Evolutionary conservation across 805 yeast genomes (phyloP).

Genomic region (Saturnispora halmiae): DNA sequence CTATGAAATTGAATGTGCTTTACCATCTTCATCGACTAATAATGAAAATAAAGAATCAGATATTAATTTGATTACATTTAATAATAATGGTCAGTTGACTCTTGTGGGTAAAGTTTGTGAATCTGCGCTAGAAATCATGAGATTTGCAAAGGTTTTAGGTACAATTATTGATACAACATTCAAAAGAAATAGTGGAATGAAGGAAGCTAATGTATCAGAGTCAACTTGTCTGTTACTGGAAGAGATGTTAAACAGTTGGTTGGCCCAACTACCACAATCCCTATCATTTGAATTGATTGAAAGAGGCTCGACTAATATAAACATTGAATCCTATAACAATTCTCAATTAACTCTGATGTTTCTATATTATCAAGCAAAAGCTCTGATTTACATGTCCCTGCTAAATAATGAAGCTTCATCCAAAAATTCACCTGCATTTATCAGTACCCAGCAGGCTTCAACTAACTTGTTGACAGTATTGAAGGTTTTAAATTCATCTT

Average conservation of each 20-base stretch:
- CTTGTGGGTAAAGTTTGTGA: constrained; percentile 64
- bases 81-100: constrained; percentile 46
- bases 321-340: constrained; percentile 29
- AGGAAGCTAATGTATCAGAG: constrained; percentile 25
- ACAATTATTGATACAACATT: constrained; percentile 62
- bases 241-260: constrained; percentile 70
- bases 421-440: constrained; percentile 45
- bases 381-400: constrained; percentile 57
- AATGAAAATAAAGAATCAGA: constrained; percentile 34
- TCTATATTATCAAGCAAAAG: constrained; percentile 52
- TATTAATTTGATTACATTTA: constrained; percentile 47
- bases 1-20: constrained; percentile 76
- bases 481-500: constrained; percentile 32
- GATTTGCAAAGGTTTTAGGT: constrained; percentile 66
- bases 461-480: constrained; percentile 48
- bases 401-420: constrained; percentile 36
- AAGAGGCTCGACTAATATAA: constrained; percentile 40
- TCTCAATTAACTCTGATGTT: constrained; percentile 47
- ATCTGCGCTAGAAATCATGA: constrained; percentile 54
- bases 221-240: constrained; percentile 36
- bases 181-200: constrained; percentile 38
- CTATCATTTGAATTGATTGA: constrained; percentile 54
- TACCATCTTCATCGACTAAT: constrained; percentile 46
- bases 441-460: constrained; percentile 61
- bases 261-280: constrained; percentile 53